Conservation (phyloP, 257 asterid genomes). For the Dorcoceras hygrometricum region DNA sequence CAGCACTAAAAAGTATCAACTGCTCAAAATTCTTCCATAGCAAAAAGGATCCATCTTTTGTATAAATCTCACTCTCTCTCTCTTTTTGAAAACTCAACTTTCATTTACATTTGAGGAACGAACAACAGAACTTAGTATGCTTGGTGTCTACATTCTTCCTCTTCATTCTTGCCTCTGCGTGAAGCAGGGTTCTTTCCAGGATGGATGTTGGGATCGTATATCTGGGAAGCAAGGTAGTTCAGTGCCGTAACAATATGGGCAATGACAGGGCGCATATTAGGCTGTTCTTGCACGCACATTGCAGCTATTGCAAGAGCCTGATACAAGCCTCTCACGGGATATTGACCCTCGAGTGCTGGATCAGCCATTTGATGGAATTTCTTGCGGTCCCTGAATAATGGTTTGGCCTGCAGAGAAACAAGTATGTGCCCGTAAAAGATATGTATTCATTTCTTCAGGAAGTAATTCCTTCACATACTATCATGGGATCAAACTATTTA, state of each 20-base stretch:
- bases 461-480: not conserved
- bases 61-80: too few relatives aligned
- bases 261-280: conserved; percentile 48
- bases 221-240: conserved; percentile 53
- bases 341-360: conserved; percentile 53
- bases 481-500: not conserved
- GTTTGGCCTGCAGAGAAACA: conserved; percentile 48
- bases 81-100: not conserved
- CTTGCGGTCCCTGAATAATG: conserved; percentile 59
- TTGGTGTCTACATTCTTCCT: not conserved
- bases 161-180: conserved; percentile 11
- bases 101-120: not conserved
- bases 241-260: conserved; percentile 56
- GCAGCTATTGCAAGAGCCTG: conserved; percentile 74
- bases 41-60: not conserved
- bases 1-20: not conserved
- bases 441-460: not conserved
- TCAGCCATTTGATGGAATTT: conserved; percentile 64
- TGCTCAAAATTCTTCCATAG: not conserved
- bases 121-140: not conserved
- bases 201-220: conserved; percentile 35
- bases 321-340: conserved; percentile 55
- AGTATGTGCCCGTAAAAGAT: not conserved
- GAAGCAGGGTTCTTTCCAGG: conserved; percentile 19
- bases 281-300: conserved; percentile 61